Conservation (phyloP, 441 rosid genomes). For the Kokia cookei region DNA sequence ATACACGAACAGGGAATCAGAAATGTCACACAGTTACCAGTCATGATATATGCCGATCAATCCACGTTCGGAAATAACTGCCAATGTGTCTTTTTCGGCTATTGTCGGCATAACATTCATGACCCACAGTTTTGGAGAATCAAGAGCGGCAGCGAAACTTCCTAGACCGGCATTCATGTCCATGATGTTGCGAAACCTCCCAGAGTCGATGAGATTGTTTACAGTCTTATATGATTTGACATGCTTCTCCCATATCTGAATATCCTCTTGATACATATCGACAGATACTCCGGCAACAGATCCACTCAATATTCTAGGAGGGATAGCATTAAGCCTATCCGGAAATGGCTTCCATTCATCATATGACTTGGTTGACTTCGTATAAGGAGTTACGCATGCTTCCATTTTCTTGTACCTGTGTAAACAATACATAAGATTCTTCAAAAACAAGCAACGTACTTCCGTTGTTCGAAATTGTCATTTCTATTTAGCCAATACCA, state of each 20-base stretch:
- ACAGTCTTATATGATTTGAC: constrained; percentile 34
- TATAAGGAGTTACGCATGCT: constrained; percentile 34
- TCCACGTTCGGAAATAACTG: constrained; percentile 37
- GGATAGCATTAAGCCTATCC: constrained; percentile 31
- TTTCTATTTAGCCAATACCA: constrained; percentile 17
- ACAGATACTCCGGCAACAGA: constrained; percentile 21
- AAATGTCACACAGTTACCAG: constrained; percentile 25
- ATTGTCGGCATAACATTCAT: constrained; percentile 48
- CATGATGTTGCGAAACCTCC: constrained; percentile 39
- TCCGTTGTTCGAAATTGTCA: not conserved
- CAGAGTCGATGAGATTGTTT: constrained; percentile 24
- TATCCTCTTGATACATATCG: constrained; percentile 28
- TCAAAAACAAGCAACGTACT: not conserved
- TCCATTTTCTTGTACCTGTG: constrained; percentile 43
- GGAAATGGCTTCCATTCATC: constrained; percentile 33
- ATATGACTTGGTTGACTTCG: constrained; percentile 19
- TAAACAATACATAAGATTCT: not conserved
- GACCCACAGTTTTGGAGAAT: constrained; percentile 40
- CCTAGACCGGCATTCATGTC: constrained; percentile 52
- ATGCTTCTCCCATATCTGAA: constrained; percentile 28
- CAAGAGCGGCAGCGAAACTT: constrained; percentile 40
- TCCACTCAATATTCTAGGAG: constrained; percentile 31
- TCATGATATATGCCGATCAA: constrained; percentile 50
- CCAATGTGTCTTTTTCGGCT: constrained; percentile 33
- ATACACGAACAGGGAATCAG: not conserved